Evolutionary conservation across 805 yeast species (phyloP).

Genomic region (Nakazawaea peltata): DNA sequence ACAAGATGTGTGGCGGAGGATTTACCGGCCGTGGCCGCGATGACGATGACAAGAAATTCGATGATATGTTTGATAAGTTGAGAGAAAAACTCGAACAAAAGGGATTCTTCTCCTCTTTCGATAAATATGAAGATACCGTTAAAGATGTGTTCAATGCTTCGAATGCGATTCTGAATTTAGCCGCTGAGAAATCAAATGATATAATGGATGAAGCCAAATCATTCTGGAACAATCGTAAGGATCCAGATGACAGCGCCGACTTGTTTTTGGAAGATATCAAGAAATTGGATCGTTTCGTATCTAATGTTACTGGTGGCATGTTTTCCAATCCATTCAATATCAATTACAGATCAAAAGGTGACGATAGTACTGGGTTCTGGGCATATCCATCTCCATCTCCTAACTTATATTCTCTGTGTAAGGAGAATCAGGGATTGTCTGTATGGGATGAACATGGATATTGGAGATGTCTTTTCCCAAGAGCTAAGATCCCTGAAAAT

Average conservation of each 20-base stretch:
- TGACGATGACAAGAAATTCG: too few species aligned
- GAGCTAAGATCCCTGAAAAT: conserved; percentile 27
- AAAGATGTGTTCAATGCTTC: conserved; percentile 4
- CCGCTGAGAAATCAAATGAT: too few species aligned
- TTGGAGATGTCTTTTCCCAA: conserved; percentile 89
- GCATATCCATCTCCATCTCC: conserved; percentile 53
- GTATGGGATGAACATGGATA: conserved; percentile 79
- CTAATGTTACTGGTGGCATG: conserved; percentile 3
- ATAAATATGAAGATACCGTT: background rate
- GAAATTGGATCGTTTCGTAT: conserved; percentile 6
- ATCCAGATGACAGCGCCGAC: conserved; percentile 6
- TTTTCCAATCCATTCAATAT: conserved; percentile 8
- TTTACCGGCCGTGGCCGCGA: too few species aligned
- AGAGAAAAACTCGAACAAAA: too few species aligned
- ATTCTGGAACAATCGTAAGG: background rate
- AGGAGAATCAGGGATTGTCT: conserved; percentile 55
- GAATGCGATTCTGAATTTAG: too few species aligned
- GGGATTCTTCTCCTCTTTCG: too few species aligned
- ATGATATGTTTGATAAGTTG: too few species aligned
- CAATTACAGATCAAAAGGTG: conserved; percentile 10
- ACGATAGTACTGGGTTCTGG: conserved; percentile 33
- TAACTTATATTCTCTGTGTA: conserved; percentile 54
- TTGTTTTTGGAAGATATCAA: conserved; percentile 5
- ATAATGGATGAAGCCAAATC: too few species aligned
- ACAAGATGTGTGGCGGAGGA: too few species aligned